Conservation (phyloP, 768 basidiomycete species). For the Tephrocybe sp. region DNA sequence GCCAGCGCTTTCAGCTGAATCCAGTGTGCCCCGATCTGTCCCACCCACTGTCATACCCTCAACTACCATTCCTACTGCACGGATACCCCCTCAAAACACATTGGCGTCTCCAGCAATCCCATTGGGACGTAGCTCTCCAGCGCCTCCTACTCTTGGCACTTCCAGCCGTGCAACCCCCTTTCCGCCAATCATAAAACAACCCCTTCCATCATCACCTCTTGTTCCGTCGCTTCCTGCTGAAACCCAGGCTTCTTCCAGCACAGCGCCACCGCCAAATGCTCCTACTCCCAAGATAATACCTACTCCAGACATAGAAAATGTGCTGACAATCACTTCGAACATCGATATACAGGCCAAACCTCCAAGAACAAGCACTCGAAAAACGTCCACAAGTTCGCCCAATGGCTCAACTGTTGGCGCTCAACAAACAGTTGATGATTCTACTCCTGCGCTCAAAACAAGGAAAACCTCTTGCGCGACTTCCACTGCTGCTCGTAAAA, state of each 20-base stretch:
- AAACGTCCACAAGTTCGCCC: neutral
- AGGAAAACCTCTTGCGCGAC: conserved; percentile 5
- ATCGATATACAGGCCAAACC: conserved; percentile 1
- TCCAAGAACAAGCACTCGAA: neutral
- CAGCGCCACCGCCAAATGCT: neutral
- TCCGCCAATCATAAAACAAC: neutral
- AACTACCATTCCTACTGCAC: neutral
- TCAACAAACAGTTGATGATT: neutral
- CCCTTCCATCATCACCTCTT: conserved; percentile 3
- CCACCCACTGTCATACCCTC: neutral
- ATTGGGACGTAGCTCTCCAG: conserved; percentile 11
- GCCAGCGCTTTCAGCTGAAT: neutral
- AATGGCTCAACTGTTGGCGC: neutral
- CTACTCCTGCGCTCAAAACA: neutral
- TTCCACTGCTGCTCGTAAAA: neutral
- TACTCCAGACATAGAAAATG: conserved; percentile 12
- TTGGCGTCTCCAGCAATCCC: conserved; percentile 3
- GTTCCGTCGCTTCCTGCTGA: neutral
- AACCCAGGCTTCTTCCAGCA: neutral
- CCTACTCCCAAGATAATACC: conserved; percentile 1
- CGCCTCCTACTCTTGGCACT: conserved; percentile 12
- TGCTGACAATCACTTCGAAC: conserved; percentile 1
- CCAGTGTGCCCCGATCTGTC: neutral
- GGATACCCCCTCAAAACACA: neutral
- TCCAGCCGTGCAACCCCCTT: conserved; percentile 2